phyloP scores from a whole-genome alignment of 768 basidiomycete genomes.

The Cystofilobasidium capitatum region DNA sequence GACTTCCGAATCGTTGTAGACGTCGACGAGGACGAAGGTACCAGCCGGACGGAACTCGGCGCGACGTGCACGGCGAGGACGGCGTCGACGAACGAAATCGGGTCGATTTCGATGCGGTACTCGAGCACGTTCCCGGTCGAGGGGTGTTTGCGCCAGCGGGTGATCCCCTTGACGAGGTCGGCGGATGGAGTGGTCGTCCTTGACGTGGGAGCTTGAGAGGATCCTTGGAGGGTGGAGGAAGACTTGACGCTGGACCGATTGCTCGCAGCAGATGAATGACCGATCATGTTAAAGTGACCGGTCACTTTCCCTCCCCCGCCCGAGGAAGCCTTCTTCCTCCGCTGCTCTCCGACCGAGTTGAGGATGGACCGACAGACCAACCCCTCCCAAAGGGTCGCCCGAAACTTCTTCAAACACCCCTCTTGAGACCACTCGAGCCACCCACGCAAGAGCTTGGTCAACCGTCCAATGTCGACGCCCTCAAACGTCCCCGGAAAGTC shows the following conservation, averaged over 20 bases:
- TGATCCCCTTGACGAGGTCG: background rate
- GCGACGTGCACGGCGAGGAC: background rate
- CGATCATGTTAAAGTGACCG: no score
- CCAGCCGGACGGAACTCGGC: background rate
- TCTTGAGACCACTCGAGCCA: constrained; percentile 9
- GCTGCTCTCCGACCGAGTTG: constrained; percentile 6
- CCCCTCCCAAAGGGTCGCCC: constrained; percentile 12
- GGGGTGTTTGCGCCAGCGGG: background rate
- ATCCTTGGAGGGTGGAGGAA: background rate
- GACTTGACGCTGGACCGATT: no score
- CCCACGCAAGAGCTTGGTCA: background rate
- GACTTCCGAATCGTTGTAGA: background rate
- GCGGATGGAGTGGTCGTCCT: background rate
- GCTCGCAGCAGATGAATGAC: no score
- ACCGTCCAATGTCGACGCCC: background rate
- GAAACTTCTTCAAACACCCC: constrained; percentile 3
- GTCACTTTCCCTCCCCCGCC: background rate
- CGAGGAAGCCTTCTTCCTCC: constrained; percentile 1
- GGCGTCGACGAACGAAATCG: background rate
- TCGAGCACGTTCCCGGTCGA: constrained; percentile 3
- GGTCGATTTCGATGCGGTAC: background rate
- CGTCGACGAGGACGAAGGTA: background rate
- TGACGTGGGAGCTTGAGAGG: background rate
- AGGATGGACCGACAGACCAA: background rate
- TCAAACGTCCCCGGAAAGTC: background rate